Evolutionary conservation across 2,329 filamentous ascomycete species (phyloP), one percentile per base, ranked within the genome.

Genomic region (Fusarium sp.): DNA sequence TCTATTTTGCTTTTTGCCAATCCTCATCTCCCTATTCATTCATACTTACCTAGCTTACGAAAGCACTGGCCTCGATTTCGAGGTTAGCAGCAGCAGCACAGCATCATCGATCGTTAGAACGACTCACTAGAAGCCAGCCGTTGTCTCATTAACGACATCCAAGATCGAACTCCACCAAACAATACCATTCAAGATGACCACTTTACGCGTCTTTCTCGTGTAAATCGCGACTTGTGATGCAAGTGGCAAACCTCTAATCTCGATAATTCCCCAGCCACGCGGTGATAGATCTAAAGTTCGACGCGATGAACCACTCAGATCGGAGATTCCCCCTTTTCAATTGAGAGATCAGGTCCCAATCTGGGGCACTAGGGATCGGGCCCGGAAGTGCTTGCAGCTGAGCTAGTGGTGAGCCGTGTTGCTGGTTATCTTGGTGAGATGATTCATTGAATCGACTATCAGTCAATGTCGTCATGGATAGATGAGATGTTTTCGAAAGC

Each of bases 381-480:
- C 34, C 22, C 53, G 24, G 34, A 53, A 58, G 53, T 68, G 34
- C 50, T 64, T 55, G 68, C 63, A 59, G 49, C 26, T 49, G 18
- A 13, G 61, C 46, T 45, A 51, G 38, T 24, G 38, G 28, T 10
- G 42, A 61, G 15, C 39, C 43, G 53, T 46, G 59, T 8, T 36
- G 54, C 44, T 65, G 31, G 62, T 49, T 24, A 31, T 22, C 24
- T 43, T 48, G 24, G 7, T 6, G 45, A 72, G 63, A 70, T 73
- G 71, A 72, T 64, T 73, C 66, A 68, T 71, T 60, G 50, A 61
- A 36, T 43, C 17, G 57, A 17, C 28, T 46, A 46, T 63, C 40
- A 48, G 39, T 60, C 44, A 54, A 73, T 73, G 71, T 72, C 71
- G 71, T 73, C 71, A 73, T 73, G 63, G 60, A 70, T 48, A 68